These are phyloP conservation scores for Alternaria ventricosa DNA, from an alignment of 2,329 filamentous ascomycete genomes.

Conservation along the genomic window DNA sequence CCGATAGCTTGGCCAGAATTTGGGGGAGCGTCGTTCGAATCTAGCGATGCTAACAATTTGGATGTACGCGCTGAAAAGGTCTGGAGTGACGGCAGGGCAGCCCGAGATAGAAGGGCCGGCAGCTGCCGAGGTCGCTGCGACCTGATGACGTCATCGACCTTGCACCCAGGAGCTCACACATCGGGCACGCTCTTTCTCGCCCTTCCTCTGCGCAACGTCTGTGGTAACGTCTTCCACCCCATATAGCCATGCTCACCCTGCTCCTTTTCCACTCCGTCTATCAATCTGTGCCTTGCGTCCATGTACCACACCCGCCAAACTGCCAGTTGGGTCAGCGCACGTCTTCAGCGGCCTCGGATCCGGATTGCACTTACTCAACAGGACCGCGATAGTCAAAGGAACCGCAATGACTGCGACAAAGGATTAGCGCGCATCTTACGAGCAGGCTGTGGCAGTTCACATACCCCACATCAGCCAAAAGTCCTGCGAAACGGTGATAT, in stretches of 20 bases:
- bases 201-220: neutral
- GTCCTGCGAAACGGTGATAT: constrained; percentile 32
- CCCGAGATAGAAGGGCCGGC: neutral
- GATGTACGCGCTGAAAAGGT: too few relatives aligned
- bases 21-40: too few relatives aligned
- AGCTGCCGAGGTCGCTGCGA: neutral
- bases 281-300: constrained; percentile 19
- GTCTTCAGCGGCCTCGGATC: neutral
- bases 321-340: neutral
- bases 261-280: constrained; percentile 9
- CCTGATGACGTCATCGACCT: neutral
- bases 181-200: neutral
- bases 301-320: constrained; percentile 35
- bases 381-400: constrained; percentile 30
- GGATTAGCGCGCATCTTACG: neutral
- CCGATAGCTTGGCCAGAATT: too few relatives aligned
- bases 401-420: constrained; percentile 20
- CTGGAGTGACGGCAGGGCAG: too few relatives aligned
- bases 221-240: constrained; percentile 22
- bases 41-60: too few relatives aligned
- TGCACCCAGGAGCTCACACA: neutral
- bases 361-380: neutral
- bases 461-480: constrained; percentile 40
- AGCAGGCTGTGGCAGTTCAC: neutral
- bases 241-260: constrained; percentile 17